Evolutionary conservation across 176 grass and related monocot genomes (phyloP), one percentile per base, ranked within the genome.

Genomic region (Pontederia paniculata): DNA sequence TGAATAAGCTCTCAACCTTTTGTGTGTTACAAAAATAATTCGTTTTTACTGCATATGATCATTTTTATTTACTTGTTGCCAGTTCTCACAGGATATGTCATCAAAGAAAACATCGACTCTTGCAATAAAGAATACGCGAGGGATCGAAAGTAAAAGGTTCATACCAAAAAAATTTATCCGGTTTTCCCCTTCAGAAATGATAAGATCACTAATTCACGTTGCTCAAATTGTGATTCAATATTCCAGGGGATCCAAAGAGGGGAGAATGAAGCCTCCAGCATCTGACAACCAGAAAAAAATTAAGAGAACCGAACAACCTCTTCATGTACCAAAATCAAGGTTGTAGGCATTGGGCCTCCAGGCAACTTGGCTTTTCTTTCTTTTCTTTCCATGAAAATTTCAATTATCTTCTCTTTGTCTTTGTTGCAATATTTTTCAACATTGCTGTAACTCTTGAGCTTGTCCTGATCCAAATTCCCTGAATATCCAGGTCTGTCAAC

Each of bases 141-240:
- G 20, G 23, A 4, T 11, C 14, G 60, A 63, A 23, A 47, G 13
- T 63, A 63, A 63, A 63, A 48, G 60, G 60, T 63, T 63, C 18
- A n/a, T 48, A 12, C 21, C 45, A 15, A n/a, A 5, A 1, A 63
- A 9, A 23, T 63, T 23, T 6, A 37, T 37, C 28, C 28, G 3
- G 23, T 47, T 25, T 12, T 23, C 44, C 9, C 9, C 10, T 46
- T 23, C 4, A 1, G 9, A 23, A 47, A 46, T 44, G 44, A 63
- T 45, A 10, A 9, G 0, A 22, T 48, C 7, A 37, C 14, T 8
- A 3, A 23, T 13, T 56, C 21, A 13, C 5, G 56, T 42, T 42
- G 1, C 56, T 63, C 19, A 21, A 48, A 63, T 22, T 48, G 16
- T 61, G 42, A 19, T 42, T 61, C 2, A 44, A 47, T 48, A 20